Percentiles rank a stretch among this genome's conserved stretches.
Conservation (phyloP, 169 alveolate genomes). For the Blepharisma undulans region DNA sequence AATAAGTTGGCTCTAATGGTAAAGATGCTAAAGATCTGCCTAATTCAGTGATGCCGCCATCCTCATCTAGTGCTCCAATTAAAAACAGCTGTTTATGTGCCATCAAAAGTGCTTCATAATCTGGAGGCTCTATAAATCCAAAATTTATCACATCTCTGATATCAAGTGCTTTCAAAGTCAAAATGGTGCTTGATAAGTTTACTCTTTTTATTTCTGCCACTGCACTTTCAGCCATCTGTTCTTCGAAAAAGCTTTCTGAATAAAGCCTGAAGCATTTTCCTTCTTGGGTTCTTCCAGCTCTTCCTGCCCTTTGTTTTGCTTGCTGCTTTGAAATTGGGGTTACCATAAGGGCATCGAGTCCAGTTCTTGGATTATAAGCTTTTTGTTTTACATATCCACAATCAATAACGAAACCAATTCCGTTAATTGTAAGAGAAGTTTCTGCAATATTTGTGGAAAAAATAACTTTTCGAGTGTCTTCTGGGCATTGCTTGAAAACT, state of each 20-base stretch:
- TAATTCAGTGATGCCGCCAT: conserved; percentile 70
- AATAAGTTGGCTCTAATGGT: conserved; percentile 90
- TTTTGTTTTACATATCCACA: conserved; percentile 96
- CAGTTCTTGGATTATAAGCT: conserved; percentile 98
- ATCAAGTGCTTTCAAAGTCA: conserved; percentile 89
- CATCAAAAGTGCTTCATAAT: background rate
- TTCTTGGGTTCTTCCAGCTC: conserved; percentile 99
- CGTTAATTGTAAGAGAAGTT: conserved; percentile 85
- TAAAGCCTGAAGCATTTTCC: conserved; percentile 99
- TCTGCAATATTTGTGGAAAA: conserved; percentile 90
- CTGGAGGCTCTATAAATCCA: conserved; percentile 44
- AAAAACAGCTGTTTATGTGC: conserved; percentile 33
- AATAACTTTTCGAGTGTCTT: conserved; percentile 74
- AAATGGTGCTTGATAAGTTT: conserved; percentile 87
- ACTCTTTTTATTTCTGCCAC: conserved; percentile 95
- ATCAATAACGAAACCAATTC: conserved; percentile 85
- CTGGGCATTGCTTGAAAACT: conserved; percentile 77
- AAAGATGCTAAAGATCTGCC: conserved; percentile 78
- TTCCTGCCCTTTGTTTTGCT: conserved; percentile 98
- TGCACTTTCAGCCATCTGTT: conserved; percentile 92
- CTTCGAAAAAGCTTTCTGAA: conserved; percentile 94
- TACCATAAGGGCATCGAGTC: conserved; percentile 95
- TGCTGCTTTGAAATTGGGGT: conserved; percentile 97
- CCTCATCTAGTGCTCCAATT: conserved; percentile 49
- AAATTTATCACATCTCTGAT: conserved; percentile 58